A percentile compares a stretch with the other conserved stretches of the same genome.
phyloP scores from a whole-genome alignment of 1,284 basidiomycete genomes.

The Malassezia obtusa region DNA sequence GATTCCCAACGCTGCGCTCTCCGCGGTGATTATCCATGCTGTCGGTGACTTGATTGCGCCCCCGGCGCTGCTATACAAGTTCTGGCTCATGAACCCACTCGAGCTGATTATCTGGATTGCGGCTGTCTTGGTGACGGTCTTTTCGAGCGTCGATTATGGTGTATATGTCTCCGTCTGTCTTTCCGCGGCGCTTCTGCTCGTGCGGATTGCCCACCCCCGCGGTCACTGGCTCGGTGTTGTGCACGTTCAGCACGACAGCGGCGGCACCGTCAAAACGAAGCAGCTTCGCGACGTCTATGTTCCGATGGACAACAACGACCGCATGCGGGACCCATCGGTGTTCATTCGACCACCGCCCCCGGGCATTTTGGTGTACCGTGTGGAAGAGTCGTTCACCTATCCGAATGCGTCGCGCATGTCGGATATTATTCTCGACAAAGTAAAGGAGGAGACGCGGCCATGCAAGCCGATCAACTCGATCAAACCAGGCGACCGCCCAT shows the following conservation, averaged over 20 bases:
- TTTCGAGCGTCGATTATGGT: constrained; percentile 67
- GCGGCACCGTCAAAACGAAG: constrained; percentile 5
- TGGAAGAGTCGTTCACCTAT: constrained; percentile 87
- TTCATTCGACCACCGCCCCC: constrained; percentile 68
- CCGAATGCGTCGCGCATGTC: constrained; percentile 79
- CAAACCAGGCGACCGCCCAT: constrained; percentile 61
- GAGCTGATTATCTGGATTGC: constrained; percentile 84
- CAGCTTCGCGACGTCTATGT: constrained; percentile 62
- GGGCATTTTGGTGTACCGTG: constrained; percentile 82
- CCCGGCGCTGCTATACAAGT: constrained; percentile 75
- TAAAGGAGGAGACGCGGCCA: constrained; percentile 66
- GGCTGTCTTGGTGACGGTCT: constrained; percentile 70
- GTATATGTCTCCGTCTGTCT: constrained; percentile 81
- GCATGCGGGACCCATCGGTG: constrained; percentile 62
- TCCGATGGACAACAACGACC: constrained; percentile 57
- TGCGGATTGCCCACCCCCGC: constrained; percentile 82
- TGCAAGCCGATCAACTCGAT: constrained; percentile 49
- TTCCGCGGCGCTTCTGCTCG: constrained; percentile 71
- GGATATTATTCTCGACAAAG: constrained; percentile 66
- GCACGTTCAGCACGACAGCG: constrained; percentile 47
- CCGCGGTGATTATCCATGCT: constrained; percentile 87
- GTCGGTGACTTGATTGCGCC: constrained; percentile 80
- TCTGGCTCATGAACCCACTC: constrained; percentile 86
- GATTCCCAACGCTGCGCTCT: constrained; percentile 58
- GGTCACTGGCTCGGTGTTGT: constrained; percentile 82